Base-by-base conservation (phyloP, 495 filamentous ascomycete genomes). In the Eremomyces bilateralis region DNA sequence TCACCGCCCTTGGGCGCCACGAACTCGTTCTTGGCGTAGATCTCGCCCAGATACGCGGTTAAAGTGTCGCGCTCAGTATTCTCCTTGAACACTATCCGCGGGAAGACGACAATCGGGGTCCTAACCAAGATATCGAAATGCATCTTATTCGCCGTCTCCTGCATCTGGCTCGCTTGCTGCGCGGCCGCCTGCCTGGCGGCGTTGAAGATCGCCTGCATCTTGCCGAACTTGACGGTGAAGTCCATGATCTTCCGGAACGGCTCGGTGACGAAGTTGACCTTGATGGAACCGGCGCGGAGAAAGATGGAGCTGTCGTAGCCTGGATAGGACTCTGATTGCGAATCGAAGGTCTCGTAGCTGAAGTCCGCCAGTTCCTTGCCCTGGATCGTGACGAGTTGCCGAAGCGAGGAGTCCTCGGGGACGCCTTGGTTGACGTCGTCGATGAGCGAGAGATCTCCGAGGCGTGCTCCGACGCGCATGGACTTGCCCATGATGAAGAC, bases 201-300 rank as follows among this genome's bases (percentile, higher is more conserved):
- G 51, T 97, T 95, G 63, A 92, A 95, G 31, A 97, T 83, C 16
- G 88, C 83, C 54, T 95, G 88, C 88, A 97, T 97, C 56, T 91
- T 91, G 38, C 88, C 88, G 47, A 97, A 97, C 44, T 97, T 97
- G 46, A 97, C 80, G 20, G 83, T 61, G 54, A 95, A 97, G 47
- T 92, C 79, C 55, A 95, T 80, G 40, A 97, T 97, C 56, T 95
- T 95, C 28, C 90, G 76, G 59, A 93, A 95, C 3, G 88, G 88
- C 50, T 95, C 88, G 43, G 91, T 82, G 4, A 94, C 52, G 49
- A 97, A 95, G 49, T 93, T 94, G 50, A 97, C 63, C 53, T 88
- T 93, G 51, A 97, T 74, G 0, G 88, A 95, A 3, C 83, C 88
- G 20, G 88, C 82, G 17, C 83, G 69, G 11, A 97, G 56, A 49